phyloP scores from a whole-genome alignment of 352 stramenopile genomes.

The Globisporangium splendens region DNA sequence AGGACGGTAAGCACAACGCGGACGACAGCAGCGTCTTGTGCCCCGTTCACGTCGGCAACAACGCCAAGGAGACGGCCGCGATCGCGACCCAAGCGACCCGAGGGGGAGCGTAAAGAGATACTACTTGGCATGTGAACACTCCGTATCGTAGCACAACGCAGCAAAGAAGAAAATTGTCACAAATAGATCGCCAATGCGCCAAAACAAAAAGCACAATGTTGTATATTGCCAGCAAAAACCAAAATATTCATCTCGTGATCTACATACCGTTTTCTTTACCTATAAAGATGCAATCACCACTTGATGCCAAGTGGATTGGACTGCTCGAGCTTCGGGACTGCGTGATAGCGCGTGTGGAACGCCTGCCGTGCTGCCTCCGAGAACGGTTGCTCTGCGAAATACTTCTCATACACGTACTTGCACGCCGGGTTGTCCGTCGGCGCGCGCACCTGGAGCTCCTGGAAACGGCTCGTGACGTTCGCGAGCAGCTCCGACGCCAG shows the following conservation, averaged over 20 bases:
- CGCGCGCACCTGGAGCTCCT: slow-evolving; percentile 53
- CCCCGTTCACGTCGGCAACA: slow-evolving; percentile 66
- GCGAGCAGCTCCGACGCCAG: slow-evolving; percentile 51
- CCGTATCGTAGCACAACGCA: background rate
- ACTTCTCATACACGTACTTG: slow-evolving; percentile 80
- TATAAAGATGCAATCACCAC: slow-evolving; percentile 42
- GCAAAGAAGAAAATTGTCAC: slow-evolving; percentile 12
- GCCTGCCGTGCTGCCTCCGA: slow-evolving; percentile 53
- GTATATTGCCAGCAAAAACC: slow-evolving; percentile 12
- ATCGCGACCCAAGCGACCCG: slow-evolving; percentile 50
- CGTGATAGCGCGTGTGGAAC: slow-evolving; percentile 81
- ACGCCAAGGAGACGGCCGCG: slow-evolving; percentile 62
- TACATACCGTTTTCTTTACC: slow-evolving; percentile 1
- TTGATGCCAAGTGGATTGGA: slow-evolving; percentile 86
- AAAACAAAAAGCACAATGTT: slow-evolving; percentile 11
- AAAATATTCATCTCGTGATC: slow-evolving; percentile 1
- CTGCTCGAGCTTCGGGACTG: slow-evolving; percentile 82
- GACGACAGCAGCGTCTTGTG: slow-evolving; percentile 77
- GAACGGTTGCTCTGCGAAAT: slow-evolving; percentile 72
- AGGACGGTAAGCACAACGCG: slow-evolving; percentile 65
- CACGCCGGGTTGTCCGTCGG: slow-evolving; percentile 69
- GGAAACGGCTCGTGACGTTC: slow-evolving; percentile 65
- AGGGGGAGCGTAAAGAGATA: slow-evolving; percentile 26
- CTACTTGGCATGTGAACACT: slow-evolving; percentile 6
- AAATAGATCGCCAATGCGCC: slow-evolving; percentile 7